Evolutionary conservation across 306 rosid species (phyloP).

Genomic region (Glycine tomentella): DNA sequence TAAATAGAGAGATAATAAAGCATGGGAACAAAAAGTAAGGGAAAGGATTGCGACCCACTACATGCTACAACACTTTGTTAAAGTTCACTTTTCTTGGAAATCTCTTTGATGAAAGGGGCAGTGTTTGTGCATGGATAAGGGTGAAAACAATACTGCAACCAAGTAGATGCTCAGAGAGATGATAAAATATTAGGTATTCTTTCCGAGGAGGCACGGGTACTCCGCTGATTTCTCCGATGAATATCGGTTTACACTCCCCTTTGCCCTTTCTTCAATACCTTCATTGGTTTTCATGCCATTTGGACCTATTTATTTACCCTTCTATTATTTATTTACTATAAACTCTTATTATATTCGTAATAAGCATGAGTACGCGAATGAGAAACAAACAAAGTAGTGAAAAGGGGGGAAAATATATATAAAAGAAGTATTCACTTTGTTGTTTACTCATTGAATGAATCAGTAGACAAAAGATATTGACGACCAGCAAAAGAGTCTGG

Average conservation of each 20-base stretch:
- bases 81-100: conserved; percentile 78
- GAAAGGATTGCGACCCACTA: conserved; percentile 43
- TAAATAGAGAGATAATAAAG: conserved; percentile 24
- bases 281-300: conserved; percentile 49
- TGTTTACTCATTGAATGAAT: conserved; percentile 36
- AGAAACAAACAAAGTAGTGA: conserved; percentile 19
- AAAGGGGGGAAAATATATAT: not conserved
- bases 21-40: conserved; percentile 50
- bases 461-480: conserved; percentile 31
- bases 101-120: conserved; percentile 48
- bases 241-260: conserved; percentile 11
- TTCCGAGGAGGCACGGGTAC: conserved; percentile 93
- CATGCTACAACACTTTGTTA: conserved; percentile 54
- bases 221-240: conserved; percentile 95
- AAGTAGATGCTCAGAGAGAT: conserved; percentile 45
- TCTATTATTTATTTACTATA: too few relatives aligned
- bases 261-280: not conserved
- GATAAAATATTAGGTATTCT: conserved; percentile 41
- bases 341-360: too few relatives aligned
- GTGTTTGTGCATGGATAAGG: conserved; percentile 50
- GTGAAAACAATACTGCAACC: conserved; percentile 46
- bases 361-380: not conserved
- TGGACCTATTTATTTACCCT: too few relatives aligned
- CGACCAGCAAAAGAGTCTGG: conserved; percentile 12
- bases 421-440: conserved; percentile 39